These are phyloP conservation scores for Haplosporangium sp. DNA, from an alignment of 371 early-diverging fungal species.

Conservation along the genomic window DNA sequence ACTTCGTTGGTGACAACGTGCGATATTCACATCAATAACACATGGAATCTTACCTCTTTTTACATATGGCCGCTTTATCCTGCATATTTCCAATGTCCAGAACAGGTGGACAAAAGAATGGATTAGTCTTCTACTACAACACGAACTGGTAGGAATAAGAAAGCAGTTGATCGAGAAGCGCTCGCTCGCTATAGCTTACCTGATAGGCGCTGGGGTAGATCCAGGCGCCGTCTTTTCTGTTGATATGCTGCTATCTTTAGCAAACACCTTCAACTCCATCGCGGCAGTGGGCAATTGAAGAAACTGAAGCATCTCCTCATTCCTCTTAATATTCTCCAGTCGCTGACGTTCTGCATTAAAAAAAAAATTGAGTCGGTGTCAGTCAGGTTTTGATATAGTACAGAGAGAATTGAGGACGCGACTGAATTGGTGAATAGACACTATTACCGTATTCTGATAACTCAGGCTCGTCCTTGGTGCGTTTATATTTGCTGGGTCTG, in stretches of 20 bases:
- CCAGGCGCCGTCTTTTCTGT: background rate
- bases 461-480: conserved; percentile 8
- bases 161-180: too few relatives aligned
- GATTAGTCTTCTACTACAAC: too few relatives aligned
- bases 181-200: background rate
- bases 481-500: background rate
- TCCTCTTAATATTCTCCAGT: conserved; percentile 69
- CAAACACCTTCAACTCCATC: conserved; percentile 19
- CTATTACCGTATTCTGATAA: conserved; percentile 42
- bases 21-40: background rate
- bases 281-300: conserved; percentile 53
- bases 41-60: background rate
- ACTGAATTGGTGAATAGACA: background rate
- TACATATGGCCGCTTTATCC: conserved; percentile 1
- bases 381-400: background rate
- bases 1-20: background rate
- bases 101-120: background rate
- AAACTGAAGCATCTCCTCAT: conserved; percentile 67
- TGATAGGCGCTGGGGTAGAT: background rate
- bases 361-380: background rate
- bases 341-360: conserved; percentile 63
- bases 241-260: conserved; percentile 4
- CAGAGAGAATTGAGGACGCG: background rate
- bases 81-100: too few relatives aligned
- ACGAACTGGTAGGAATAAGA: too few relatives aligned